These are phyloP conservation scores for Gracilaria vermiculophylla DNA, from an alignment of 23 red algal species.

Conservation along the genomic window DNA sequence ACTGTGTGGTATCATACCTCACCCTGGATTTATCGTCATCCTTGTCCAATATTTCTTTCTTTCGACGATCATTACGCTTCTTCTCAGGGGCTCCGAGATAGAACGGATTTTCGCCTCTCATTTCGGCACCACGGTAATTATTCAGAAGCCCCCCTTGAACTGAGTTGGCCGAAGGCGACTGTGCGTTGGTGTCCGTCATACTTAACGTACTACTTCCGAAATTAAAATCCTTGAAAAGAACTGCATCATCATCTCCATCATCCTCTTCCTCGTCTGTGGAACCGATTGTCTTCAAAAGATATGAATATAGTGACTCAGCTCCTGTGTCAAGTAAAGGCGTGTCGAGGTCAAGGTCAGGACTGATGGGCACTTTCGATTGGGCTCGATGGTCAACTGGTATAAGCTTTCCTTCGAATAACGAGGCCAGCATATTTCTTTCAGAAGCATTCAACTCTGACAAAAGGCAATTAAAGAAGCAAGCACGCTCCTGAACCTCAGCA, in stretches of 20 bases:
- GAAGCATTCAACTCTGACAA: not conserved
- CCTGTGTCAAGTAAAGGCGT: constrained; percentile 57
- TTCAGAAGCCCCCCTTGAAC: not conserved
- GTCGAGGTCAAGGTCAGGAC: constrained; percentile 50
- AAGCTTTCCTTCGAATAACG: constrained; percentile 57
- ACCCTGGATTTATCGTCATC: not conserved
- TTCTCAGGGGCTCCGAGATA: constrained; percentile 21
- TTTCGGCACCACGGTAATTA: not conserved
- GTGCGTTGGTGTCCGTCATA: not conserved
- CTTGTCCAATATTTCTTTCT: not conserved
- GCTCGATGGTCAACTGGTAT: constrained; percentile 66
- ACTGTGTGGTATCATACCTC: constrained; percentile 13
- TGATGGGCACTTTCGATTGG: constrained; percentile 47
- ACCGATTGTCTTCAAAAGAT: constrained; percentile 54
- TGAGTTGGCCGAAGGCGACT: not conserved
- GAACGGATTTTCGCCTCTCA: constrained; percentile 36
- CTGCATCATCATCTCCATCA: constrained; percentile 37
- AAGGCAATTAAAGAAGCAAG: constrained; percentile 38
- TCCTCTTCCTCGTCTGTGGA: constrained; percentile 23
- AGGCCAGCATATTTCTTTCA: not conserved
- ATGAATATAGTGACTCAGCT: constrained; percentile 22
- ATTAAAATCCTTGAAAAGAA: constrained; percentile 59
- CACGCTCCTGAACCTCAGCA: constrained; percentile 76
- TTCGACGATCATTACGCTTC: not conserved
- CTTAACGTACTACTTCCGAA: constrained; percentile 37